Evolutionary conservation across 805 yeast genomes (phyloP).

Genomic region (Lipomyces japonicus): DNA sequence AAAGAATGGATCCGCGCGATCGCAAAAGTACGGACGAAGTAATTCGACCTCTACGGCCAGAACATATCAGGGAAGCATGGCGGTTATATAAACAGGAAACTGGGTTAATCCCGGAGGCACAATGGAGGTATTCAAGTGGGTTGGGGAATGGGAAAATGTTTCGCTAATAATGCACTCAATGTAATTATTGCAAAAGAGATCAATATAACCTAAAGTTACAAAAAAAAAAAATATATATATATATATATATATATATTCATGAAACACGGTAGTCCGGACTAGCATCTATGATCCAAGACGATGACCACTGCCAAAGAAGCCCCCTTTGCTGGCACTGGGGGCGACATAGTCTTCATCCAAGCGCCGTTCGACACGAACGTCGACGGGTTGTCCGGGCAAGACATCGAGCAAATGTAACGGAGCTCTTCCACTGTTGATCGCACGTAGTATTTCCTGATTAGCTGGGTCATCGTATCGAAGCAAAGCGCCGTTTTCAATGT

Average conservation of each 20-base stretch:
- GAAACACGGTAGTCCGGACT: background rate
- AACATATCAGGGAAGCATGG: slow-evolving; percentile 88
- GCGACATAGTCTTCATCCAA: slow-evolving; percentile 74
- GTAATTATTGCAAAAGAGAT: too few relatives aligned
- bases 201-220: too few relatives aligned
- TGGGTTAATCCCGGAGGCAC: slow-evolving; percentile 56
- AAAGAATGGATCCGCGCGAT: slow-evolving; percentile 40
- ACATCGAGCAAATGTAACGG: slow-evolving; percentile 81
- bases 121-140: slow-evolving; percentile 70
- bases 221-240: background rate
- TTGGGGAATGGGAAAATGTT: slow-evolving; percentile 69
- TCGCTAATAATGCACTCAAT: slow-evolving; percentile 46
- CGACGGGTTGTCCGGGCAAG: slow-evolving; percentile 86
- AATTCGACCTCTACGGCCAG: slow-evolving; percentile 63
- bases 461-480: slow-evolving; percentile 87
- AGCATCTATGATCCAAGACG: slow-evolving; percentile 83
- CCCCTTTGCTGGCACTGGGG: slow-evolving; percentile 56
- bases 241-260: background rate
- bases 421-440: slow-evolving; percentile 84
- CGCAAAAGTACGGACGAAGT: slow-evolving; percentile 34
- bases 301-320: slow-evolving; percentile 75
- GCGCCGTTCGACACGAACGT: slow-evolving; percentile 77
- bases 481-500: slow-evolving; percentile 86
- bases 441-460: slow-evolving; percentile 72
- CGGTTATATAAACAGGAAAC: slow-evolving; percentile 65